phyloP scores from a whole-genome alignment of 768 basidiomycete species.

The Tylopilus balloui region DNA sequence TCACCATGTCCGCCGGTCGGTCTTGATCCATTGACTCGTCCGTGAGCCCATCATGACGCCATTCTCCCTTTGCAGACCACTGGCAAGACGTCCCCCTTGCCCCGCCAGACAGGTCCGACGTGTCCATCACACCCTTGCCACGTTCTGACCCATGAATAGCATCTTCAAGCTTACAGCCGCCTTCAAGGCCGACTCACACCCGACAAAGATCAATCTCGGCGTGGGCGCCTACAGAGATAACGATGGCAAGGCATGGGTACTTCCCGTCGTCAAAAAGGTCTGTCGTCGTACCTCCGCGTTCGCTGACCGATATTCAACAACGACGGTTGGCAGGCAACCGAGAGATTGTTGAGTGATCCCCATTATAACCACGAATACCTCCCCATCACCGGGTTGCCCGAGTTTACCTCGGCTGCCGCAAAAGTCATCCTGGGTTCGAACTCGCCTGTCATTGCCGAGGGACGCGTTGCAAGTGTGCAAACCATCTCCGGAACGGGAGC shows the following conservation, averaged over 20 bases:
- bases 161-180: conserved; percentile 90
- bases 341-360: conserved; percentile 62
- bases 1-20: conserved; percentile 54
- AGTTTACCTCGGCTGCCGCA: conserved; percentile 78
- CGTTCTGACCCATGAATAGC: conserved; percentile 37
- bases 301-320: not conserved
- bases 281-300: conserved; percentile 7
- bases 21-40: conserved; percentile 7
- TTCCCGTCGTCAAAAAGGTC: conserved; percentile 89
- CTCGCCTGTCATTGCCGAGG: conserved; percentile 65
- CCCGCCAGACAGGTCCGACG: conserved; percentile 71
- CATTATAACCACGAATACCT: conserved; percentile 88
- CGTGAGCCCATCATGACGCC: not conserved
- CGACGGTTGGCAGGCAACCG: conserved; percentile 54
- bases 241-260: conserved; percentile 83
- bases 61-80: conserved; percentile 45
- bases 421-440: conserved; percentile 75
- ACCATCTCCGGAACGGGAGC: conserved; percentile 96
- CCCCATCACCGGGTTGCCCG: conserved; percentile 82
- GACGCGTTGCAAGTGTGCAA: conserved; percentile 76
- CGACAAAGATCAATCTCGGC: conserved; percentile 84
- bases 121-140: not conserved
- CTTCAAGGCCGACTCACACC: conserved; percentile 74
- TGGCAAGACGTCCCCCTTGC: conserved; percentile 79
- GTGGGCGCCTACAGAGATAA: conserved; percentile 93